Conservation (phyloP, 2,329 filamentous ascomycete genomes). For the Rhynchosporium secalis region DNA sequence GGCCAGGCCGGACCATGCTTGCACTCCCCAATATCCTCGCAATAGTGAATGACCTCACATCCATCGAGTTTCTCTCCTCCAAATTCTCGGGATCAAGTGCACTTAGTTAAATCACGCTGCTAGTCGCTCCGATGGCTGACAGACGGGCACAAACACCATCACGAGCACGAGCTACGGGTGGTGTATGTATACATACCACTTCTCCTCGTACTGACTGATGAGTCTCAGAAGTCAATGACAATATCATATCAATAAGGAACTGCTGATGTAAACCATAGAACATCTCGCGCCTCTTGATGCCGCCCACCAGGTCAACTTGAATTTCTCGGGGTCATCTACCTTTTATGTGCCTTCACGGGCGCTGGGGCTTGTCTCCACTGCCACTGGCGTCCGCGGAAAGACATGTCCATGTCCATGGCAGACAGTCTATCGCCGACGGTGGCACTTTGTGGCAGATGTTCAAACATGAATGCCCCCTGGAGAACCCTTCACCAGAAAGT, state of each 20-base stretch:
- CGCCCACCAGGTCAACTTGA: no score
- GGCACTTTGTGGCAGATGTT: constrained; percentile 11
- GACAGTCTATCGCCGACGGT: neutral
- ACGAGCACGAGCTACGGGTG: neutral
- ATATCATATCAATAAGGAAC: neutral
- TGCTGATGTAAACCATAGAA: neutral
- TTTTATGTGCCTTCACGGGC: no score
- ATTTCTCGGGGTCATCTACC: no score
- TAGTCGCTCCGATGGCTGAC: neutral
- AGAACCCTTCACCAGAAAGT: neutral
- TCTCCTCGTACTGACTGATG: constrained; percentile 1
- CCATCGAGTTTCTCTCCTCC: neutral
- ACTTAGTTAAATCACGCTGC: neutral
- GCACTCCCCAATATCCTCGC: neutral
- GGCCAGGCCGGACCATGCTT: neutral
- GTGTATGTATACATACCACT: neutral
- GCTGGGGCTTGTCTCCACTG: no score
- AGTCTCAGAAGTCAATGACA: neutral
- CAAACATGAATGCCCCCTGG: constrained; percentile 1
- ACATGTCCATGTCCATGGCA: no score
- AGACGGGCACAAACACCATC: neutral
- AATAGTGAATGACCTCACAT: neutral
- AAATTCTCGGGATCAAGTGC: neutral
- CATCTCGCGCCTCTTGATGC: no score
- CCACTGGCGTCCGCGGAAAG: no score